A percentile compares a stretch with the other conserved stretches of the same genome.
phyloP scores from a whole-genome alignment of 352 stramenopile species.

The Globisporangium spinosum region DNA sequence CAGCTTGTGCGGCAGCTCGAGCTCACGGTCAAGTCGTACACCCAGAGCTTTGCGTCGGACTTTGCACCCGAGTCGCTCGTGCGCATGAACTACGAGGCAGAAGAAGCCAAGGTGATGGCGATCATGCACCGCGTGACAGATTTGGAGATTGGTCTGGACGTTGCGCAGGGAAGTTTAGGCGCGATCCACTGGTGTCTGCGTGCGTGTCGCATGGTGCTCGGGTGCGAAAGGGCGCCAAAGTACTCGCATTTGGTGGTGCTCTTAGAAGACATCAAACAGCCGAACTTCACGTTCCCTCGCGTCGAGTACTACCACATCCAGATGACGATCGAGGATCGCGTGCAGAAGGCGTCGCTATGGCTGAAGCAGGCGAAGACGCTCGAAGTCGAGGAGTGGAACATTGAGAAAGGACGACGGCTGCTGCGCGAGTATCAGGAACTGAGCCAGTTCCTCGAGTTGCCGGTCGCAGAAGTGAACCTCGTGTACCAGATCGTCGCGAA shows the following conservation, averaged over 20 bases:
- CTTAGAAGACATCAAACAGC: conserved; percentile 46
- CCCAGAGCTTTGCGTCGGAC: conserved; percentile 37
- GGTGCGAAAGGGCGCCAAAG: conserved; percentile 38
- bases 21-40: conserved; percentile 32
- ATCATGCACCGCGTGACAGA: conserved; percentile 59
- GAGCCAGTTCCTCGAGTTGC: conserved; percentile 59
- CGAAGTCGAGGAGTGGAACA: conserved; percentile 66
- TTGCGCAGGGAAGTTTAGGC: conserved; percentile 41
- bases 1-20: conserved; percentile 22
- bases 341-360: conserved; percentile 59
- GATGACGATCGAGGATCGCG: conserved; percentile 60
- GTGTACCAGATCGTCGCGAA: conserved; percentile 35
- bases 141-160: conserved; percentile 58
- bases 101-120: conserved; percentile 31
- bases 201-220: conserved; percentile 62
- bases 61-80: conserved; percentile 54
- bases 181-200: conserved; percentile 78
- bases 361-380: conserved; percentile 60
- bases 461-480: conserved; percentile 58
- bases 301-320: conserved; percentile 71
- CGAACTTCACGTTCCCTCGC: conserved; percentile 54
- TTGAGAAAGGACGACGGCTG: conserved; percentile 43
- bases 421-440: conserved; percentile 50
- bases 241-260: conserved; percentile 72
- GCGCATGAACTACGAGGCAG: conserved; percentile 34